Evolutionary conservation across 192 early-diverging fungal genomes (phyloP).

Genomic region (Entomortierella parvispora): DNA sequence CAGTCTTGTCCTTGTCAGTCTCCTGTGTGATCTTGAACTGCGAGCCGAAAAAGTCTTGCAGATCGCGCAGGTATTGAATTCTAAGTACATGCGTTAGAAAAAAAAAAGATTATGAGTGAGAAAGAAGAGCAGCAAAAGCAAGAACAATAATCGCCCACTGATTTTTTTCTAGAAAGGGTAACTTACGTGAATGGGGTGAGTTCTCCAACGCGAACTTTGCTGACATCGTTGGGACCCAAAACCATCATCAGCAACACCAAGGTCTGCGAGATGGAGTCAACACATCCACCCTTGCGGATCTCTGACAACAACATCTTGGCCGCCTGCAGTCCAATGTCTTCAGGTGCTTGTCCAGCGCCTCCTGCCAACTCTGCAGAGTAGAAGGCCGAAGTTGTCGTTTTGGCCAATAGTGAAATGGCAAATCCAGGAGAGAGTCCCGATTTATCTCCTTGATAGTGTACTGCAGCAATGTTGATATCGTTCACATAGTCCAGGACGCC

Average conservation of each 20-base stretch:
- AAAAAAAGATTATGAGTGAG: background rate
- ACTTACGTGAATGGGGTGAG: constrained; percentile 88
- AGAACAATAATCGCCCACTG: background rate
- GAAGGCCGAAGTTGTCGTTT: constrained; percentile 86
- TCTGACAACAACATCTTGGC: constrained; percentile 85
- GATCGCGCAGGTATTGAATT: constrained; percentile 93
- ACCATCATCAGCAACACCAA: constrained; percentile 88
- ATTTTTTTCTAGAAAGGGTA: background rate
- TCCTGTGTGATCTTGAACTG: constrained; percentile 94
- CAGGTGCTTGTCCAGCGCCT: constrained; percentile 82
- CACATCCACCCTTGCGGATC: constrained; percentile 89
- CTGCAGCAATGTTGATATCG: constrained; percentile 97
- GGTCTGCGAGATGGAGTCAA: constrained; percentile 92
- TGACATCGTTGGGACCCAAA: constrained; percentile 92
- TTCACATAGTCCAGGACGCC: constrained; percentile 93
- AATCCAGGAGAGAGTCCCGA: constrained; percentile 94
- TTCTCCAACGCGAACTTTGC: constrained; percentile 86
- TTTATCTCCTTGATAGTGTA: constrained; percentile 97
- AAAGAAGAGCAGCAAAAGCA: constrained; percentile 1
- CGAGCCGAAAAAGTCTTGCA: constrained; percentile 89
- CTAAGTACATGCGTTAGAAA: constrained; percentile 37
- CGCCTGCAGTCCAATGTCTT: constrained; percentile 85
- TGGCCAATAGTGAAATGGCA: constrained; percentile 90
- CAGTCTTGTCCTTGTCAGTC: constrained; percentile 68
- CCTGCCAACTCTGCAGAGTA: constrained; percentile 90